phyloP scores from a whole-genome alignment of 2,329 filamentous ascomycete genomes.

The Cryphonectria japonica region DNA sequence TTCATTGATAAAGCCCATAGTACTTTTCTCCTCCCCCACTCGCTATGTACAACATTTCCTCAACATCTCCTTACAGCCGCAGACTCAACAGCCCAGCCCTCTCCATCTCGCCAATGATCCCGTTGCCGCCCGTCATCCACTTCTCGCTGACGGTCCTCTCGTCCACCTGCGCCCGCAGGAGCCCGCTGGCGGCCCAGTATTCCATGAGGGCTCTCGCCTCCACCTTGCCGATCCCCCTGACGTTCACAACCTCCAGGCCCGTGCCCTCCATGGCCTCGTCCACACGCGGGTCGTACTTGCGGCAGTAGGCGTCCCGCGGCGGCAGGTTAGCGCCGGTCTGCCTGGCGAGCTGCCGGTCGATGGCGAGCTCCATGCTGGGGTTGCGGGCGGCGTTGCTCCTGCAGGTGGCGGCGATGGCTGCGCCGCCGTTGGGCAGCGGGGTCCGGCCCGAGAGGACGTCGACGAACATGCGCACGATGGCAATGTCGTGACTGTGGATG shows the following conservation, averaged over 20 bases:
- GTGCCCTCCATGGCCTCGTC: conserved; percentile 54
- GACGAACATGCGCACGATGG: conserved; percentile 74
- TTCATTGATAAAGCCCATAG: not conserved
- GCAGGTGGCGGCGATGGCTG: conserved; percentile 75
- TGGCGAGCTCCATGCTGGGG: conserved; percentile 69
- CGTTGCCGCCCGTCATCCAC: conserved; percentile 81
- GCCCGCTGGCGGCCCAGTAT: conserved; percentile 88
- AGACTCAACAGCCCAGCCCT: conserved; percentile 59
- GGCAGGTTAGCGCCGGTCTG: conserved; percentile 38
- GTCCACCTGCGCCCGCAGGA: conserved; percentile 72
- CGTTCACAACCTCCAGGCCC: conserved; percentile 52
- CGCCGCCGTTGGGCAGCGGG: conserved; percentile 71
- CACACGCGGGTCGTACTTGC: conserved; percentile 60
- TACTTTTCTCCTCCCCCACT: not conserved
- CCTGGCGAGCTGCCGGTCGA: conserved; percentile 59
- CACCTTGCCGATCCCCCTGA: conserved; percentile 71
- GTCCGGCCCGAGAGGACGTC: conserved; percentile 68
- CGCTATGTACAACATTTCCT: not conserved
- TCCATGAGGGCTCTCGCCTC: conserved; percentile 85
- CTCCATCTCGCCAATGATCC: conserved; percentile 86
- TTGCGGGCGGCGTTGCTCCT: conserved; percentile 69
- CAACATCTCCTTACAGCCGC: conserved; percentile 41
- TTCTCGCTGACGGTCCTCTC: conserved; percentile 75
- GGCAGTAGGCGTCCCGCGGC: conserved; percentile 56
- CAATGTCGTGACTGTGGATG: conserved; percentile 86